Evolutionary conservation across 2,329 filamentous ascomycete species (phyloP).

Genomic region (Cladobotryum mycophilum): DNA sequence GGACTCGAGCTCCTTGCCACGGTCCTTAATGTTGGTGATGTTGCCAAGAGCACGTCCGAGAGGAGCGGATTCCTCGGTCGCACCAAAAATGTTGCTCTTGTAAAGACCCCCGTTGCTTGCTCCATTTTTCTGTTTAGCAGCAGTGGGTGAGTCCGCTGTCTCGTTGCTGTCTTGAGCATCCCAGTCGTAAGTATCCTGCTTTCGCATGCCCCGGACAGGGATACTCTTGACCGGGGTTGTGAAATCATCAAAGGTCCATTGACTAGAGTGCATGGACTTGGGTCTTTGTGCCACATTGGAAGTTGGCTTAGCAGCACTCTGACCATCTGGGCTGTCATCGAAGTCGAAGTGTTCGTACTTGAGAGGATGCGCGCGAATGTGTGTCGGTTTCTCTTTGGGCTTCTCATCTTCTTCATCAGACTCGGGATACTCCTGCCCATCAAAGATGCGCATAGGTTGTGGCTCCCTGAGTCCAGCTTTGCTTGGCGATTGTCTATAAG

Average conservation of each 20-base stretch:
- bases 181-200: slow-evolving; percentile 71
- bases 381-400: slow-evolving; percentile 36
- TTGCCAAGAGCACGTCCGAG: slow-evolving; percentile 50
- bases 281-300: slow-evolving; percentile 30
- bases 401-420: slow-evolving; percentile 35
- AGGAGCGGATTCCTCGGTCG: slow-evolving; percentile 39
- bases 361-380: slow-evolving; percentile 61
- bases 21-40: slow-evolving; percentile 67
- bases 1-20: slow-evolving; percentile 67
- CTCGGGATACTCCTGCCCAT: slow-evolving; percentile 41
- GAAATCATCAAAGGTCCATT: slow-evolving; percentile 89
- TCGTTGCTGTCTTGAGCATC: slow-evolving; percentile 53
- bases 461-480: slow-evolving; percentile 56
- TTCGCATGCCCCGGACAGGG: slow-evolving; percentile 38
- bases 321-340: slow-evolving; percentile 54
- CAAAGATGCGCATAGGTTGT: slow-evolving; percentile 58
- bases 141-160: slow-evolving; percentile 22
- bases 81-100: slow-evolving; percentile 66
- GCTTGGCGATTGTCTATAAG: slow-evolving; percentile 44
- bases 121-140: slow-evolving; percentile 48
- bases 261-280: slow-evolving; percentile 60
- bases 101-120: slow-evolving; percentile 67
- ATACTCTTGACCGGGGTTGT: slow-evolving; percentile 72
- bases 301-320: slow-evolving; percentile 36
- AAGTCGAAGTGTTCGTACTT: slow-evolving; percentile 87